A percentile compares a stretch with the other conserved stretches of the same genome.
Conservation (phyloP, 805 yeast genomes). For the Yamadazyma laniorum region DNA sequence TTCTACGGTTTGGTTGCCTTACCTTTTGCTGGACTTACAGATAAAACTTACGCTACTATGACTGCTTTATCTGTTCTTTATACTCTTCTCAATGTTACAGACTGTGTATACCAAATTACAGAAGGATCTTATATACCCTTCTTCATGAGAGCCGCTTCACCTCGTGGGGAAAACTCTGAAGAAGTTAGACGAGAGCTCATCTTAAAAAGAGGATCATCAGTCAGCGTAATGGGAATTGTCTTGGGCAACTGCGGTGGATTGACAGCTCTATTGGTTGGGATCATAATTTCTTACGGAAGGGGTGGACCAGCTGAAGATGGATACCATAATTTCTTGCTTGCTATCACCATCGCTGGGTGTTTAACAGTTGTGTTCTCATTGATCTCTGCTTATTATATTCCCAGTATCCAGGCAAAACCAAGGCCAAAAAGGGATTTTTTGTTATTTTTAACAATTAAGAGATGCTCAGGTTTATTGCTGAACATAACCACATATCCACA, state of each 20-base stretch:
- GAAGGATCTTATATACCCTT: conserved; percentile 42
- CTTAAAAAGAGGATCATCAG: conserved; percentile 31
- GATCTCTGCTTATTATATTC: conserved; percentile 26
- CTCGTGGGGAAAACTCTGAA: conserved; percentile 18
- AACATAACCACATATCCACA: conserved; percentile 28
- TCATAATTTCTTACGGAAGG: conserved; percentile 31
- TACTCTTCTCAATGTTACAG: conserved; percentile 25
- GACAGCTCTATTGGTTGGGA: conserved; percentile 35
- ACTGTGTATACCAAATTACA: conserved; percentile 33
- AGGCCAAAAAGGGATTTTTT: conserved; percentile 25
- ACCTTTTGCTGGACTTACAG: conserved; percentile 34
- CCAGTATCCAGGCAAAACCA: conserved; percentile 26
- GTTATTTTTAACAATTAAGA: conserved; percentile 23
- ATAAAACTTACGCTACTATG: conserved; percentile 18
- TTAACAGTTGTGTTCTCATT: conserved; percentile 28
- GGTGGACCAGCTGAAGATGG: conserved; percentile 25
- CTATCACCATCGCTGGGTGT: conserved; percentile 39
- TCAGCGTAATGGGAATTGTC: conserved; percentile 37
- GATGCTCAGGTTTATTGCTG: conserved; percentile 22
- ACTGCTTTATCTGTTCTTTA: conserved; percentile 29
- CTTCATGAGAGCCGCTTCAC: conserved; percentile 33
- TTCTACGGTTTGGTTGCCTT: conserved; percentile 33
- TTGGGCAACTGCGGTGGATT: conserved; percentile 38
- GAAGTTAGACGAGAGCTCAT: conserved; percentile 22
- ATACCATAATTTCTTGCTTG: conserved; percentile 33